A percentile compares a stretch with the other conserved stretches of the same genome.
These are phyloP conservation scores for Penicillium lividum DNA, from an alignment of 495 filamentous ascomycete species.

Conservation along the genomic window DNA sequence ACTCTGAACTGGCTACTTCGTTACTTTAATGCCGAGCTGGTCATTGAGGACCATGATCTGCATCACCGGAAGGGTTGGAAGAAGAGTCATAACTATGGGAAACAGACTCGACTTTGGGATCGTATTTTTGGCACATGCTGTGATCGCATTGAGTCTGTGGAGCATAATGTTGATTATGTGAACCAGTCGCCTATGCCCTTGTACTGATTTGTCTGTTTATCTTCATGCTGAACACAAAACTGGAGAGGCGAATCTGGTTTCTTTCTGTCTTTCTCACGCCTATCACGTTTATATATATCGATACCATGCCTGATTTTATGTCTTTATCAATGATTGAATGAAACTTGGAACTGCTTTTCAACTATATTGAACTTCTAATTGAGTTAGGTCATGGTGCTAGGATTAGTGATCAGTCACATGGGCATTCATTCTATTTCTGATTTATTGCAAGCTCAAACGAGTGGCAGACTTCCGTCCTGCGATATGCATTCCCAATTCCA, in stretches of 20 bases:
- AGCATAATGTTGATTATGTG: slow-evolving; percentile 35
- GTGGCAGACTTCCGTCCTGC: not conserved
- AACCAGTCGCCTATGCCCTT: slow-evolving; percentile 33
- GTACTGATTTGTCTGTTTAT: not conserved
- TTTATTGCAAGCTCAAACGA: not conserved
- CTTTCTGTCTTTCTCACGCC: not conserved
- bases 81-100: slow-evolving; percentile 43
- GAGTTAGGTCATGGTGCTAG: too few species aligned
- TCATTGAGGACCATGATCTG: slow-evolving; percentile 43
- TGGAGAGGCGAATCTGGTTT: not conserved
- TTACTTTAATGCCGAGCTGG: slow-evolving; percentile 32
- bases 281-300: not conserved
- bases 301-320: slow-evolving; percentile 1
- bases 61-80: slow-evolving; percentile 45
- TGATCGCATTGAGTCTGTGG: slow-evolving; percentile 32
- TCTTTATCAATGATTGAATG: slow-evolving; percentile 4
- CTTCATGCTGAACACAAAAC: not conserved
- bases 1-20: slow-evolving; percentile 32
- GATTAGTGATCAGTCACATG: too few species aligned
- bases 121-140: slow-evolving; percentile 39
- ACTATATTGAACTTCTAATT: too few species aligned
- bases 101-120: slow-evolving; percentile 45
- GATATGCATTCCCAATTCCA: slow-evolving; percentile 1
- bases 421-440: not conserved
- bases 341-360: not conserved